Evolutionary conservation across 257 asterid genomes (phyloP), one percentile per base, ranked within the genome.

Genomic region (Solanum sejunctum): DNA sequence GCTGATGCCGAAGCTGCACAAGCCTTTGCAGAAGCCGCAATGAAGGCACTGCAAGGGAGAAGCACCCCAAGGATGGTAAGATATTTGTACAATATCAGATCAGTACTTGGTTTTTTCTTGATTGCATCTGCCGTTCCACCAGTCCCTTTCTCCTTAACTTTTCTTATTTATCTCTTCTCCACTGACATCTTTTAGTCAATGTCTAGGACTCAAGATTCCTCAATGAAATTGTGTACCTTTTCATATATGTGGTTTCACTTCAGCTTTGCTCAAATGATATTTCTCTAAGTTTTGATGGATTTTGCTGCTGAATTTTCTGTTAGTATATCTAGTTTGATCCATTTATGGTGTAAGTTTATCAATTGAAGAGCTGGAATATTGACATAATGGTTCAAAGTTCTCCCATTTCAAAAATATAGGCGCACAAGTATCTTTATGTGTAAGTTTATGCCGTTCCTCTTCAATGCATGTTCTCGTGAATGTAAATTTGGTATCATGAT

Each of bases 1-100:
- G 95, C 98, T 83, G 97, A 94, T 85, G 99, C 99, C 13, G 99
- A 94, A 87, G 98, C 97, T 17, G 98, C 99, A 61, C 94, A 90
- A 89, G 98, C 97, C 75, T 94, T 94, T 88, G 99, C 98, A 58
- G 97, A 95, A 84, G 99, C 98, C 80, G 96, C 99, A 26, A 61
- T 86, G 86, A 94, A 92, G 91, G 91, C 97, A 10, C 92, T 93
- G 26, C 89, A 92, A 89, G 95, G 93, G 88, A 91, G 93, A 92
- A 91, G 82, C 81, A 21, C 89, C 70, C 97, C 97, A 23, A 90
- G 87, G 88, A 85, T 87, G 96, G 99, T 95, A 89, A 88, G 92
- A 82, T 85, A 45, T 49, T 69, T 60, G n/a, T 55, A 36, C 41
- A 51, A 9, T 67, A 10, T n/a, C 10, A 28, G 43, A 11, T 64